Evolutionary conservation across 2,329 filamentous ascomycete genomes (phyloP).

Genomic region (Aureobasidium namibiae): DNA sequence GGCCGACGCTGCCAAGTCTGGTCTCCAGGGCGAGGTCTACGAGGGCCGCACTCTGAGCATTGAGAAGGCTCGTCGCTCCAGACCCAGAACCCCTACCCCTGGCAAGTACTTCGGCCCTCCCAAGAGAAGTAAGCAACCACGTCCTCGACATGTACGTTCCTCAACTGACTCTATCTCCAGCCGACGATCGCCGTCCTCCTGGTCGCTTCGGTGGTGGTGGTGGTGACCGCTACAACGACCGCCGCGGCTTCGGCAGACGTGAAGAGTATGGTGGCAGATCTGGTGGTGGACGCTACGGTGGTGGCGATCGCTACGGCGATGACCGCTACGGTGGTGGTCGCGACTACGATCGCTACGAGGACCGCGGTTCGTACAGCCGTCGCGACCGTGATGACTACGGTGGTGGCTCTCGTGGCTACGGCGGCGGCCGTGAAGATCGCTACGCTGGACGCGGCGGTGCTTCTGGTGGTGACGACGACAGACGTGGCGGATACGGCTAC

Average conservation of each 20-base stretch:
- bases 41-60: slow-evolving; percentile 96
- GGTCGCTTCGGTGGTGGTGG: slow-evolving; percentile 31
- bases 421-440: slow-evolving; percentile 15
- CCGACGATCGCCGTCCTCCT: slow-evolving; percentile 35
- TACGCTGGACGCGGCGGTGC: slow-evolving; percentile 23
- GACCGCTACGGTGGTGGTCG: slow-evolving; percentile 29
- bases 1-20: slow-evolving; percentile 94
- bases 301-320: slow-evolving; percentile 35
- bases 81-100: slow-evolving; percentile 89
- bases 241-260: slow-evolving; percentile 36
- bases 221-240: slow-evolving; percentile 23
- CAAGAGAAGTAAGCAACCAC: slow-evolving; percentile 70
- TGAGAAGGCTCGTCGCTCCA: slow-evolving; percentile 93
- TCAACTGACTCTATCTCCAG: slow-evolving; percentile 8
- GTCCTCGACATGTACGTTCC: slow-evolving; percentile 12
- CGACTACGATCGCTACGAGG: slow-evolving; percentile 31
- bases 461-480: slow-evolving; percentile 23
- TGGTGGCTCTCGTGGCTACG: slow-evolving; percentile 3
- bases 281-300: slow-evolving; percentile 40
- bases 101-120: slow-evolving; percentile 99
- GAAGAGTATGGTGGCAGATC: slow-evolving; percentile 41
- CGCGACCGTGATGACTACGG: slow-evolving; percentile 17
- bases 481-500: slow-evolving; percentile 31
- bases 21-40: slow-evolving; percentile 86
- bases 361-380: slow-evolving; percentile 34